Base-by-base conservation (phyloP, 108 stramenopile species). In the Cyclostephanos tholiformis region DNA sequence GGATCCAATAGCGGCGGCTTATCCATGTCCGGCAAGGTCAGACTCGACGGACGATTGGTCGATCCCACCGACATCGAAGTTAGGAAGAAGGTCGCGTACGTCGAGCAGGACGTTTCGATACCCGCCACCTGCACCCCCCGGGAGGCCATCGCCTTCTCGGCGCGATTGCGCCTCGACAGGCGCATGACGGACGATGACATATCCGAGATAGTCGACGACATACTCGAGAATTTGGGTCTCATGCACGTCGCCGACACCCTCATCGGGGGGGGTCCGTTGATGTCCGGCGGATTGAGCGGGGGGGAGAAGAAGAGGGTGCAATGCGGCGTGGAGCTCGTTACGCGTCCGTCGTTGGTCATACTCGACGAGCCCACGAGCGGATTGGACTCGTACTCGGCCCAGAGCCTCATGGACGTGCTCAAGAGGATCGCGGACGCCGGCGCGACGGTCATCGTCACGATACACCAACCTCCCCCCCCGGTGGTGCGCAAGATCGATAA, bases 401-500 rank as follows among this genome's bases (percentile, higher is more conserved):
- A 89, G 61, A 84, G 90, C 72, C 67, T 96, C 13, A 82, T 90
- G 36, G 70, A 75, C 52, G 87, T 95, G n/a, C 76, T 97, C 61
- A 86, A 91, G 60, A 84, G 87, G 60, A 89, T 98, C 44, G 93
- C 97, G 13, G 72, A 76, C 63, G 88, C 91, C 8, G 89, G 92
- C 14, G 61, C 85, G 11, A 86, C 88, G 23, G 91, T 95, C n/a
- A 74, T 95, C 6, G 93, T 91, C 65, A 97, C 96, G 25, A 95
- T 97, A 61, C 96, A 97, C 69, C 96, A 97, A 74, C 96, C 96
- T 12, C 81, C 88, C 7, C 88, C 89, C 1, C 91, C 94, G 62
- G 88, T 97, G 2, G 94, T 95, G 49, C 80, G 85, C 35, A 79
- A 87, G 5, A 94, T 95, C 71, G 90, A 95, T 74, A 80, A 78